Evolutionary conservation across 2,329 filamentous ascomycete species (phyloP), one percentile per base, ranked within the genome.

Genomic region (Escovopsis sp.): DNA sequence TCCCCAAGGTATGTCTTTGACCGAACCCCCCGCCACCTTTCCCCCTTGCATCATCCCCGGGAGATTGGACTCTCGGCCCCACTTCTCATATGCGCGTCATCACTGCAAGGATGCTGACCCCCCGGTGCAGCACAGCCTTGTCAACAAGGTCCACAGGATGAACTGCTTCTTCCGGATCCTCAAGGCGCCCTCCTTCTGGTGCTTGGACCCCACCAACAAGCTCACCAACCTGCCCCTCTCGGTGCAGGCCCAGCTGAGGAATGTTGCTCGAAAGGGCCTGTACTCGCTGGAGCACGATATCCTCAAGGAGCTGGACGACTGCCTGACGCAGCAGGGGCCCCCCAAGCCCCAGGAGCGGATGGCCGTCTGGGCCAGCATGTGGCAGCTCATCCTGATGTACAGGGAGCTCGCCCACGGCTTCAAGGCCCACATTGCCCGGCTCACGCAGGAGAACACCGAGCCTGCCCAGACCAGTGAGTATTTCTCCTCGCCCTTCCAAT

Each of bases 101-200:
- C 19, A 9, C 5, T 9, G 19, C 19, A 21, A 9, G 19, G 19
- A 9, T 21, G 37, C 42, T 52, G 41, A 53, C 41, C 32, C n/a
- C n/a, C 8, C 16, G n/a, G 35, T 17, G 30, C 44, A 65, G 62
- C 52, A 58, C 41, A 49, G 55, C 19, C 53, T 67, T 19, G 56
- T 65, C 13, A 50, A 47, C 31, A 58, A 60, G 40, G 60, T 66
- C 27, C 58, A 64, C 40, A 53, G 54, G 34, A 57, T 68, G 53
- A 62, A 61, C 41, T 66, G 62, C 49, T 62, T 67, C 53, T 68
- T 66, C 47, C 59, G 54, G 40, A 64, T 68, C 41, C 68, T 60
- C 62, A 60, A 57, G 38, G 58, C 60, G 14, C 48, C 53, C 6
- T 52, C 51, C 1, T 65, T 68, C 40, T 56, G 52, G 43, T 65